Evolutionary conservation across 139 green algal species (phyloP).

Genomic region (Monoraphidium neglectum): DNA sequence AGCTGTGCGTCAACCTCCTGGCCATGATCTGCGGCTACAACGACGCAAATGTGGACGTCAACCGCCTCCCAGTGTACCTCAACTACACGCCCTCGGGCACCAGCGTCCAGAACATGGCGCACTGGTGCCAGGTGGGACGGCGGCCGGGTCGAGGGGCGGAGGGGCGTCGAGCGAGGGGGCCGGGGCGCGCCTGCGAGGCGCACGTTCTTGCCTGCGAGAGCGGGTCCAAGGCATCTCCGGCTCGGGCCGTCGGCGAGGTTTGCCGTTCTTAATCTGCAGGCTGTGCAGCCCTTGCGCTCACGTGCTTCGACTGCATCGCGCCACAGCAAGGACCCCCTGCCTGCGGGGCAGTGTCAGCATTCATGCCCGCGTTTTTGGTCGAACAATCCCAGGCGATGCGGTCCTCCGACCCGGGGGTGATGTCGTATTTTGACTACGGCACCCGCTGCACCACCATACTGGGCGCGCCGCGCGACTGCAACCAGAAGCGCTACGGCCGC

Average conservation of each 20-base stretch:
- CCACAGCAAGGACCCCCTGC: background rate
- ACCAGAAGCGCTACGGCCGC: constrained; percentile 45
- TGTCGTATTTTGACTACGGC: constrained; percentile 50
- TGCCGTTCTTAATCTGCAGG: no score
- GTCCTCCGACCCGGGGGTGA: background rate
- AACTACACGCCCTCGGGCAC: constrained; percentile 53
- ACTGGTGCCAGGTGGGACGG: constrained; percentile 48
- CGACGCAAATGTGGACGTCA: constrained; percentile 18
- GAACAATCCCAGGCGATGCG: constrained; percentile 18
- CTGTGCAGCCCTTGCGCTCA: no score
- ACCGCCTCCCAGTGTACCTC: constrained; percentile 43
- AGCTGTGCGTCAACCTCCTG: constrained; percentile 35
- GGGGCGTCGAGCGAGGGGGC: no score
- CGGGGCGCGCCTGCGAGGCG: no score
- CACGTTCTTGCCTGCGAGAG: no score
- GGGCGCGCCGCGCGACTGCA: constrained; percentile 31
- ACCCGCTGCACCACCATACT: constrained; percentile 24
- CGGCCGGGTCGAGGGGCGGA: background rate
- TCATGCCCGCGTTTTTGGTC: no score
- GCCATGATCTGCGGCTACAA: constrained; percentile 36
- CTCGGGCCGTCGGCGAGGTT: no score
- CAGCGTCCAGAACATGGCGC: constrained; percentile 56
- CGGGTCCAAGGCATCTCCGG: no score
- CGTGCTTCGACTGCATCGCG: no score
- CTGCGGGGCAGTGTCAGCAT: no score